Evolutionary conservation across 352 stramenopile species (phyloP).

Genomic region (Globisporangium yorkense): DNA sequence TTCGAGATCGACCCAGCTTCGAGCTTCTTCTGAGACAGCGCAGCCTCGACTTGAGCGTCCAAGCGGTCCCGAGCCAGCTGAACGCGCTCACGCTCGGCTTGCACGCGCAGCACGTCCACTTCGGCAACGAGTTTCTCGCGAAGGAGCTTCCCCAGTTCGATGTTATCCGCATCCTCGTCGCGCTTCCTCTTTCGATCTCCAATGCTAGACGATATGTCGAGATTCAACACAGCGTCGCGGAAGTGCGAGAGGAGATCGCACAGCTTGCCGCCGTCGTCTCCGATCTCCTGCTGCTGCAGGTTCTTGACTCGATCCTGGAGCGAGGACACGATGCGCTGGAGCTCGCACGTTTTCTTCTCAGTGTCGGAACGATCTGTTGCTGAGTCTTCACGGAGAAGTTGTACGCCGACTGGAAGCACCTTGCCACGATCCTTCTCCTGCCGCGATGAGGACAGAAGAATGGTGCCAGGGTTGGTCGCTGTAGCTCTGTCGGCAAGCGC

Average conservation of each 20-base stretch:
- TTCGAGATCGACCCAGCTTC: constrained; percentile 22
- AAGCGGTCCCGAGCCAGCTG: constrained; percentile 25
- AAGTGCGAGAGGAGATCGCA: constrained; percentile 12
- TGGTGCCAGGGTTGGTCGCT: background rate
- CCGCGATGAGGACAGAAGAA: background rate
- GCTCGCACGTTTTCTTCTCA: background rate
- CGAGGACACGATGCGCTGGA: constrained; percentile 7
- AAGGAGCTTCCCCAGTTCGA: constrained; percentile 16
- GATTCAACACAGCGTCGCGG: constrained; percentile 22
- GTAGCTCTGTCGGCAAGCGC: background rate
- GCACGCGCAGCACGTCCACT: constrained; percentile 16
- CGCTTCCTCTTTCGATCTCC: constrained; percentile 15
- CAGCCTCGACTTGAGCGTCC: constrained; percentile 22
- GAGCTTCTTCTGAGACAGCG: constrained; percentile 25
- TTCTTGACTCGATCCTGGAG: constrained; percentile 7
- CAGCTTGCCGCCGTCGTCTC: constrained; percentile 1
- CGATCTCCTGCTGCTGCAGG: constrained; percentile 7
- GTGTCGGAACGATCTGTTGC: background rate
- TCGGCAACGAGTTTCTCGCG: constrained; percentile 13
- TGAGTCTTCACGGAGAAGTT: background rate
- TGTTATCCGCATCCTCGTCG: constrained; percentile 8
- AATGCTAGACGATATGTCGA: constrained; percentile 9
- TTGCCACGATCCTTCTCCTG: background rate
- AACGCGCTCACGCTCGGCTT: constrained; percentile 22
- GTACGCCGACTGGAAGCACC: background rate